These are phyloP conservation scores for Endoconidiophora laricicola DNA, from an alignment of 2,329 filamentous ascomycete genomes.

Conservation along the genomic window DNA sequence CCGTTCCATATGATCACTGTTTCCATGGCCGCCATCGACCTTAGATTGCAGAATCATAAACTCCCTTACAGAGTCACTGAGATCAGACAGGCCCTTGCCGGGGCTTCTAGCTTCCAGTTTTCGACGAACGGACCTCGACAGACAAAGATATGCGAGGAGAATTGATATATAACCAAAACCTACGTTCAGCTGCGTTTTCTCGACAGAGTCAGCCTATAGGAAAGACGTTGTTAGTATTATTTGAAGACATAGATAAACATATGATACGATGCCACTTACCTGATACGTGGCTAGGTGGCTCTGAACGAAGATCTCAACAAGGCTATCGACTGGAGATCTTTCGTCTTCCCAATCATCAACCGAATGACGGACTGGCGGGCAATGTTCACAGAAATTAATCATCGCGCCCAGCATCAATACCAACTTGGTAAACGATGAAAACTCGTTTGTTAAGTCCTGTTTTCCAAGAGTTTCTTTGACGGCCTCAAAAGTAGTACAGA, in stretches of 20 bases:
- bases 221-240: conserved; percentile 13
- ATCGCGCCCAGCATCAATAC: conserved; percentile 65
- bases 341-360: conserved; percentile 20
- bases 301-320: conserved; percentile 51
- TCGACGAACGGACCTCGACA: conserved; percentile 31
- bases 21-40: conserved; percentile 26
- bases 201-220: conserved; percentile 46
- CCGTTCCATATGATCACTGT: conserved; percentile 20
- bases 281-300: conserved; percentile 48
- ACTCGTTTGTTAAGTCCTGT: conserved; percentile 29
- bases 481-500: conserved; percentile 34
- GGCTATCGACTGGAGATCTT: conserved; percentile 32
- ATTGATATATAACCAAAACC: conserved; percentile 76
- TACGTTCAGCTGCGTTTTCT: conserved; percentile 66
- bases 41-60: conserved; percentile 36
- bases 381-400: conserved; percentile 78
- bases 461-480: conserved; percentile 32
- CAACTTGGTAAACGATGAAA: conserved; percentile 44
- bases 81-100: conserved; percentile 26
- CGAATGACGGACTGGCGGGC: conserved; percentile 38
- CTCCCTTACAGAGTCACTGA: conserved; percentile 37
- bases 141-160: conserved; percentile 63
- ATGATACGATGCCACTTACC: conserved; percentile 31
- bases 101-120: conserved; percentile 27
- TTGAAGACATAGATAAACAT: neutral